Evolutionary conservation across 306 rosid genomes (phyloP).

Genomic region (Medicago truncatula): MtrunA17r5.0-ANR NC_053047.1:35587001-35587500

Average conservation of each 20-base stretch:
- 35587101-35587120: conserved; percentile 26
- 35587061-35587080: background rate
- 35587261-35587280: conserved; percentile 90
- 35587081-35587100: background rate
- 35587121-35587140: conserved; percentile 24
- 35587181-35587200: conserved; percentile 78
- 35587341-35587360: too few relatives aligned
- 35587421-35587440: conserved; percentile 84
- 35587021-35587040: too few relatives aligned
- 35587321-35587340: background rate
- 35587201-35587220: conserved; percentile 77
- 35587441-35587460: conserved; percentile 94
- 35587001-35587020: too few relatives aligned
- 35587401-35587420: conserved; percentile 71
- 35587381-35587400: background rate
- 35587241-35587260: conserved; percentile 90
- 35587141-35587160: conserved; percentile 57
- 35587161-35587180: conserved; percentile 90
- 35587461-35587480: conserved; percentile 75
- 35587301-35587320: conserved; percentile 56
- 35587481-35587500: conserved; percentile 46
- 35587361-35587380: too few relatives aligned
- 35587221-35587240: conserved; percentile 74
- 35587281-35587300: conserved; percentile 88
- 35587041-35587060: too few relatives aligned